These are phyloP conservation scores for Draba incana DNA, from an alignment of 345 rosid species.

Conservation along the genomic window DNA sequence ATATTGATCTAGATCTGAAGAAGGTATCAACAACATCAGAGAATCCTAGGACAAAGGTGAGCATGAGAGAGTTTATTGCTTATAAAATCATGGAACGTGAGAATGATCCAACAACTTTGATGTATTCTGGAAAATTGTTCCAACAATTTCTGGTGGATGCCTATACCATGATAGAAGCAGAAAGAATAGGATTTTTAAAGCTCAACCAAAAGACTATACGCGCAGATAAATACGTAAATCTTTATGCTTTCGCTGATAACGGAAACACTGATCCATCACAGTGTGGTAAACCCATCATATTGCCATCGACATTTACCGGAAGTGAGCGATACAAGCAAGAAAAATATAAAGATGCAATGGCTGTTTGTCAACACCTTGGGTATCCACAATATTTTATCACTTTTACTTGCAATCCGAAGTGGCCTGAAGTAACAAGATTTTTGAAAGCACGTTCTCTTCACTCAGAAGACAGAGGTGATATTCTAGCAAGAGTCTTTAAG, in stretches of 20 bases:
- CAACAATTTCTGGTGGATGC: slow-evolving; percentile 10
- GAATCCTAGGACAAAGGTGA: background rate
- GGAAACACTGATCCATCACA: background rate
- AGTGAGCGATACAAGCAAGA: background rate
- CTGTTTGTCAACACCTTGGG: background rate
- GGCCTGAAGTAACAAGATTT: background rate
- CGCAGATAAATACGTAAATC: background rate
- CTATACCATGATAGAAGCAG: background rate
- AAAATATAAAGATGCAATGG: slow-evolving; percentile 17
- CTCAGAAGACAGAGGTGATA: background rate
- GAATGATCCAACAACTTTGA: background rate
- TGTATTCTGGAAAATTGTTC: background rate
- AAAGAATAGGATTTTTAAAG: background rate
- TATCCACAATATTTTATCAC: slow-evolving; percentile 10
- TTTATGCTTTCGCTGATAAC: background rate
- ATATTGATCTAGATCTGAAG: background rate
- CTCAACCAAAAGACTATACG: background rate
- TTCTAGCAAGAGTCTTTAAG: background rate
- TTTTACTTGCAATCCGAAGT: slow-evolving; percentile 10
- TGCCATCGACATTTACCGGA: background rate
- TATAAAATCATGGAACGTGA: background rate
- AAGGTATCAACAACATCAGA: background rate
- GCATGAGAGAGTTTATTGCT: background rate
- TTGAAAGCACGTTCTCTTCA: background rate
- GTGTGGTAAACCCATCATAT: background rate